phyloP scores from a whole-genome alignment of 2,329 filamentous ascomycete genomes.

The Fusarium miscanthi region DNA sequence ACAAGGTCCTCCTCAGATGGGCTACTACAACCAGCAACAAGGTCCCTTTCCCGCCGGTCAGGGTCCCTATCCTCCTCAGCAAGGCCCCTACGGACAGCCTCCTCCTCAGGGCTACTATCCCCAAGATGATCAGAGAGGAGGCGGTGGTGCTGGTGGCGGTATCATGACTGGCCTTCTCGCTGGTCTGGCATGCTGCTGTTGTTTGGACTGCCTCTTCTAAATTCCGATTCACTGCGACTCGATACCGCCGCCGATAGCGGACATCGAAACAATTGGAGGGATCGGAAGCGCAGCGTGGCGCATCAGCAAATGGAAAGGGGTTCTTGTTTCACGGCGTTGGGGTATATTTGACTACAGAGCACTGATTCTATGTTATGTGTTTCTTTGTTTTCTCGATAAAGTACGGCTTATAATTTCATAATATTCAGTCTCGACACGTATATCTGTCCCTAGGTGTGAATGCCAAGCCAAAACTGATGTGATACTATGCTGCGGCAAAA shows the following conservation, averaged over 20 bases:
- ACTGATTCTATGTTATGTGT: conserved; percentile 21
- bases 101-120: conserved; percentile 53
- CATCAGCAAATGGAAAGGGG: conserved; percentile 20
- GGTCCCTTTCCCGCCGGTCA: conserved; percentile 50
- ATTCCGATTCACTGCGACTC: conserved; percentile 5
- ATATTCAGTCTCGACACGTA: conserved; percentile 14
- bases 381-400: conserved; percentile 37
- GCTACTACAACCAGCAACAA: conserved; percentile 48
- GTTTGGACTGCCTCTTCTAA: conserved; percentile 67
- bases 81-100: conserved; percentile 51
- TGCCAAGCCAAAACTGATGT: neutral
- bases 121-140: conserved; percentile 46
- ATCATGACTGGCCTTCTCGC: conserved; percentile 61
- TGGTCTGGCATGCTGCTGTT: conserved; percentile 68
- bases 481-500: conserved; percentile 33
- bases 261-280: neutral
- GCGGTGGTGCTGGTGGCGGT: conserved; percentile 46
- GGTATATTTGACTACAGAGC: conserved; percentile 20
- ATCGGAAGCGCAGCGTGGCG: conserved; percentile 23
- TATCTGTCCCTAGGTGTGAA: neutral
- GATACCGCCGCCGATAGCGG: conserved; percentile 10
- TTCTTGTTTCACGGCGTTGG: conserved; percentile 40
- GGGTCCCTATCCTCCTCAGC: conserved; percentile 51
- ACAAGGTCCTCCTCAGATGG: conserved; percentile 47
- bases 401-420: conserved; percentile 36